Base-by-base conservation (phyloP, 352 stramenopile genomes). In the Globisporangium takayamanum region DNA sequence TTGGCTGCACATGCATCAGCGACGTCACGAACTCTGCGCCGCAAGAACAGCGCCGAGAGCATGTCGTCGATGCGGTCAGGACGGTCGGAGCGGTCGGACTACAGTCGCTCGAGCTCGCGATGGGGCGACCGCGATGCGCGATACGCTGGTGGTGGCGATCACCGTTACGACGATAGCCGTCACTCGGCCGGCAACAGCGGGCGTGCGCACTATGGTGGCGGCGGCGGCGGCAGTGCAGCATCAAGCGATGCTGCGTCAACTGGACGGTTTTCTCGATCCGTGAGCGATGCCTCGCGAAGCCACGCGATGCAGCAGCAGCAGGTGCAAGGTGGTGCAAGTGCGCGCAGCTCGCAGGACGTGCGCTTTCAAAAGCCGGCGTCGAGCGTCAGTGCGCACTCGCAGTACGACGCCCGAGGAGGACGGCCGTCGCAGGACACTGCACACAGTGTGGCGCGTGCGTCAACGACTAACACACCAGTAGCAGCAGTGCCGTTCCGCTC, bases 11-110 rank as follows among this genome's bases (percentile, higher is more conserved):
- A 62, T 36, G 48, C 33, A 41, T 36, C 45, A 2, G 58, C 59
- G 39, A 51, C 52, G 10, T 65, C 71, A 22, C 67, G 62, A 51
- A 66, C 60, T 10, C 50, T 77, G 39, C 66, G 59, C 2, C 66
- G 76, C 30, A 86, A 86, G 64, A 80, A 80, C 60, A 86, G 76
- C 59, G 66, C 66, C 16, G 76, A 86, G 49, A 84, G 74, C 33
- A 66, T 84, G 15, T 78, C 67, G 6, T 83, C 73, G 7, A 73
- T 78, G 44, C 69, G 69, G 12, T 85, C 76, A 20, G 75, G 78
- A 16, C 62, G 48, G 4, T 66, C 62, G 7, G 52, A 67, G 56
- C 39, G 50, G 50, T 67, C 62, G 8, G 62, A 67, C 22, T 67
- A 67, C 33, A 58, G 48, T 37, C 39, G 60, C 36, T 37, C 50